Evolutionary conservation across 2,329 filamentous ascomycete genomes (phyloP).

Genomic region (Trichophyton simii): DNA sequence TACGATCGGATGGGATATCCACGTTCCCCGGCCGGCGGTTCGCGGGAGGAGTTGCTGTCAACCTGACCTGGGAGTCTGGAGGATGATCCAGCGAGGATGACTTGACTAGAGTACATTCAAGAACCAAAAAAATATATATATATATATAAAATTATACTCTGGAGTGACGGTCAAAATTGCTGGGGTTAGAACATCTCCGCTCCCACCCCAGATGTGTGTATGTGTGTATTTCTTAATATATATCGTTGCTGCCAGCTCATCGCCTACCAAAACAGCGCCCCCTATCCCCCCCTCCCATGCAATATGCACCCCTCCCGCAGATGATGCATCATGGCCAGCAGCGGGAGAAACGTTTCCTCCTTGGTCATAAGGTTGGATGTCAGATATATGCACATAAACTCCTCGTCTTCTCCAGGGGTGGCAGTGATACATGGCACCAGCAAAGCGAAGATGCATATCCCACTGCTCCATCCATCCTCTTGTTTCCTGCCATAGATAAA

Average conservation of each 20-base stretch:
- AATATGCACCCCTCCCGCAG: not conserved
- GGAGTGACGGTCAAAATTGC: not conserved
- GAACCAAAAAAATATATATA: not conserved
- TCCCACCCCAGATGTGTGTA: not conserved
- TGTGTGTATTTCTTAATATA: not conserved
- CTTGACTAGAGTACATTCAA: too few species aligned
- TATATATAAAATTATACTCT: not conserved
- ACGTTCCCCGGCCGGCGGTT: not conserved
- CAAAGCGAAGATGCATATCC: not conserved
- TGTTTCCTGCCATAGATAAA: too few species aligned
- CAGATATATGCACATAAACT: not conserved
- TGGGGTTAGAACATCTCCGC: not conserved
- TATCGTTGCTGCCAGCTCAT: not conserved
- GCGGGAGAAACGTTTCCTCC: not conserved
- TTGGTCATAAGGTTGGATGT: not conserved
- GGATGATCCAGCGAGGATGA: too few species aligned
- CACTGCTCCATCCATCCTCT: not conserved
- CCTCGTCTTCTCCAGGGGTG: not conserved
- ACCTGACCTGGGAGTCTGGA: not conserved
- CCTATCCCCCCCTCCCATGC: not conserved
- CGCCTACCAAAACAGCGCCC: not conserved
- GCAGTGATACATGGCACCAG: not conserved
- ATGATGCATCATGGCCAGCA: not conserved
- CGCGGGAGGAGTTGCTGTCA: not conserved
- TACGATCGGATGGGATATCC: not conserved